phyloP scores from a whole-genome alignment of 169 alveolate genomes.

The Eimeria brunetti region DNA sequence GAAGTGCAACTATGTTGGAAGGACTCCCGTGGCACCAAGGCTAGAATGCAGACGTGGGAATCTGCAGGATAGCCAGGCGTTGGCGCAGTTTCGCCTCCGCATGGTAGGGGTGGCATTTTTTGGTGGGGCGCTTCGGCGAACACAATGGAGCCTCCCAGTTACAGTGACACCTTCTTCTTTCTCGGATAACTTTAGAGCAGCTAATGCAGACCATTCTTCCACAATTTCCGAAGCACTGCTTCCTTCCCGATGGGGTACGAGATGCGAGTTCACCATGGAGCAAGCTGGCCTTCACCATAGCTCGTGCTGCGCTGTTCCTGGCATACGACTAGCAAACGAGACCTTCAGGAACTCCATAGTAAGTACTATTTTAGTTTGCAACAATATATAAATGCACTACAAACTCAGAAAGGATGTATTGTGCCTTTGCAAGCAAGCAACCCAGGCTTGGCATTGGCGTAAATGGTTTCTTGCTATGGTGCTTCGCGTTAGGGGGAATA shows the following conservation, averaged over 20 bases:
- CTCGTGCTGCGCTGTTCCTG: not conserved
- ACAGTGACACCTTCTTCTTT: not conserved
- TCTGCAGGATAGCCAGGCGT: not conserved
- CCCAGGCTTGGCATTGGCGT: not conserved
- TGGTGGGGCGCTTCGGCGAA: constrained; percentile 5
- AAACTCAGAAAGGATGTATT: no score
- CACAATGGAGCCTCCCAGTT: not conserved
- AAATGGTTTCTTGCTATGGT: not conserved
- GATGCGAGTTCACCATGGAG: not conserved
- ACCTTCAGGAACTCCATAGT: not conserved
- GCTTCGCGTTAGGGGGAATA: not conserved
- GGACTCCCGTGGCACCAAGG: not conserved
- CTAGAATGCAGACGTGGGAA: not conserved
- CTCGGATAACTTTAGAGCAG: not conserved
- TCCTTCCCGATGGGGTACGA: not conserved
- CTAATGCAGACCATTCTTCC: not conserved
- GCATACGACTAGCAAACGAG: not conserved
- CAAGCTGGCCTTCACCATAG: not conserved
- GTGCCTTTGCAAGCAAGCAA: not conserved
- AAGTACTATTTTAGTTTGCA: not conserved
- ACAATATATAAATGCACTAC: no score
- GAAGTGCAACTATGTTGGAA: not conserved
- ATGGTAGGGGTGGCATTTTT: not conserved
- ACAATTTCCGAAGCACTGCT: not conserved
- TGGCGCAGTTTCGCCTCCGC: not conserved